phyloP scores from a whole-genome alignment of 176 grass and related monocot genomes.

The Typha latifolia region DNA sequence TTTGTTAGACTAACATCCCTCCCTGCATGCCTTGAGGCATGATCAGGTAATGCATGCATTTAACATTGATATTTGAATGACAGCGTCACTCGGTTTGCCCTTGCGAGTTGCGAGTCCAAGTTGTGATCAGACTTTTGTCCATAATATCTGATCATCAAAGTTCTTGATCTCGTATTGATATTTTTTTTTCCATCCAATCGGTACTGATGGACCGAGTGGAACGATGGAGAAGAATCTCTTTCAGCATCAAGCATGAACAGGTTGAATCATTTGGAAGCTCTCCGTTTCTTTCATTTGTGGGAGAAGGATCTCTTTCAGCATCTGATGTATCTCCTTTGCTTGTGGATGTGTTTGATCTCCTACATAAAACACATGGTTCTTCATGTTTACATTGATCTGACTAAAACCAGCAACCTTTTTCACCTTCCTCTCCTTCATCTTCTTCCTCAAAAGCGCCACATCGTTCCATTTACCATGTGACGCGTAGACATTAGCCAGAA shows the following conservation, averaged over 20 bases:
- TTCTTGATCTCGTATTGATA: too few species aligned
- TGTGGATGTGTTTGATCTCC: constrained; percentile 30
- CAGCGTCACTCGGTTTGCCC: too few species aligned
- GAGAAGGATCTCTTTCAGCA: constrained; percentile 30
- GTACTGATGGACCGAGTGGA: too few species aligned
- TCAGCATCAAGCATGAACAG: background rate
- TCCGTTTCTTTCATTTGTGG: constrained; percentile 33
- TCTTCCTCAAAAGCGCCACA: constrained; percentile 35
- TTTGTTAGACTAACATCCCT: too few species aligned
- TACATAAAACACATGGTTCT: constrained; percentile 35
- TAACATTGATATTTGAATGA: too few species aligned
- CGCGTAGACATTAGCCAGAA: constrained; percentile 42
- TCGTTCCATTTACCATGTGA: constrained; percentile 26
- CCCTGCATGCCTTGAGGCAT: too few species aligned
- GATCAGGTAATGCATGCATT: too few species aligned
- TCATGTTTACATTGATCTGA: constrained; percentile 21
- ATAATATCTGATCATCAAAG: too few species aligned
- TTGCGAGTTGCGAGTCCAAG: too few species aligned
- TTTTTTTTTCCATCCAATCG: too few species aligned
- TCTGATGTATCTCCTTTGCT: constrained; percentile 32
- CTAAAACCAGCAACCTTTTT: constrained; percentile 34
- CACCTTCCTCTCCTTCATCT: constrained; percentile 31
- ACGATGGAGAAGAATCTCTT: background rate
- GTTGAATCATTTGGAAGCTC: background rate
- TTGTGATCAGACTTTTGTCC: too few species aligned